phyloP scores from a whole-genome alignment of 441 rosid genomes.

The Cnidoscolus chayamansa region DNA sequence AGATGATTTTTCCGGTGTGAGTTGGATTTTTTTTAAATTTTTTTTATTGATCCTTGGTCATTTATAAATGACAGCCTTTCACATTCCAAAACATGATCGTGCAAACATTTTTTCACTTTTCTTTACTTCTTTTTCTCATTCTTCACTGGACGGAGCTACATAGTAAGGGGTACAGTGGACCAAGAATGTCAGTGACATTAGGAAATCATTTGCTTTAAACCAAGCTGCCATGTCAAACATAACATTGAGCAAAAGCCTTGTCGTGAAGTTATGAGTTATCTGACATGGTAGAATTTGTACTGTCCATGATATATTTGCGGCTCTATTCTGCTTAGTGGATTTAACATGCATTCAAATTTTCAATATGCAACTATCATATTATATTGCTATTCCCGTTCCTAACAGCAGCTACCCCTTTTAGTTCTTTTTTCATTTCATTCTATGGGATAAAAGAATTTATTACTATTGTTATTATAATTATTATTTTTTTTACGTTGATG shows the following conservation, averaged over 20 bases:
- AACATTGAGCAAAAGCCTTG: neutral
- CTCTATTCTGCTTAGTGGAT: neutral
- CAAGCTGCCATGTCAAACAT: neutral
- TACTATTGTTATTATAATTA: too few species aligned
- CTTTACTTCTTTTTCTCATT: slow-evolving; percentile 2
- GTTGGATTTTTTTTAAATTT: slow-evolving; percentile 20
- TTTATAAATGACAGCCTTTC: neutral
- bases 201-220: neutral
- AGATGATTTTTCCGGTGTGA: slow-evolving; percentile 61
- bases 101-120: neutral
- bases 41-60: neutral
- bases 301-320: neutral
- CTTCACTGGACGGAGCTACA: neutral
- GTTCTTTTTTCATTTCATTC: neutral
- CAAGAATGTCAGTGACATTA: neutral
- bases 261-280: neutral
- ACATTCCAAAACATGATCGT: neutral
- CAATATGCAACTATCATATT: neutral
- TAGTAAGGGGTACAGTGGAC: neutral
- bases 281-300: neutral
- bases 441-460: neutral
- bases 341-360: neutral
- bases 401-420: neutral
- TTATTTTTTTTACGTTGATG: neutral
- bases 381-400: neutral